Conservation (phyloP, 352 stramenopile species). For the Globisporangium abappressorium region DNA sequence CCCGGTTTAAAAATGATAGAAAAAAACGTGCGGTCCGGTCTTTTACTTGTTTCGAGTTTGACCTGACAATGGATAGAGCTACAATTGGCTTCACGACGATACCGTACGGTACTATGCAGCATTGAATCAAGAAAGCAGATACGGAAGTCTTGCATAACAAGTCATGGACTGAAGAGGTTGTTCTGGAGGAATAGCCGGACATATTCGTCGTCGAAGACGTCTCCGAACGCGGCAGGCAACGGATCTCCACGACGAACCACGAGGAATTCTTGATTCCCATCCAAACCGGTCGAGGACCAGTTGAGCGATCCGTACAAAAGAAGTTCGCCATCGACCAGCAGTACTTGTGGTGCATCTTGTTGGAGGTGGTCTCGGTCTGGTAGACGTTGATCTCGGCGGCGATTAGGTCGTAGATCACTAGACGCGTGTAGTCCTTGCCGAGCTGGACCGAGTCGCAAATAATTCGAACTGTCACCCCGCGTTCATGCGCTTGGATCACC, state of each 20-base stretch:
- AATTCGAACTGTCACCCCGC: background rate
- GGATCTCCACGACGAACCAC: background rate
- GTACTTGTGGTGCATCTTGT: background rate
- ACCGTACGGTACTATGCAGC: too few relatives aligned
- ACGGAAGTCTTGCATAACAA: too few relatives aligned
- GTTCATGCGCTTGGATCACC: background rate
- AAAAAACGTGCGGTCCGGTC: conserved; percentile 4
- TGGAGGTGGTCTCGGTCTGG: background rate
- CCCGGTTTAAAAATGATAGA: background rate
- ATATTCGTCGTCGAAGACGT: background rate
- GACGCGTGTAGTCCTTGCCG: background rate
- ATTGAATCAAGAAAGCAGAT: too few relatives aligned
- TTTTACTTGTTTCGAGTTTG: conserved; percentile 7
- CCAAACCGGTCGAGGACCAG: background rate
- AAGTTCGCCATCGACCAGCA: background rate
- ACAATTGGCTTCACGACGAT: too few relatives aligned
- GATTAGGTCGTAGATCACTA: background rate
- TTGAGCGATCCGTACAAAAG: background rate
- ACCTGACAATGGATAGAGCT: background rate
- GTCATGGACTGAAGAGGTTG: background rate
- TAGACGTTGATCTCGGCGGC: too few relatives aligned
- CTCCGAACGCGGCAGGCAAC: background rate
- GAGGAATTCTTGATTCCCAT: background rate
- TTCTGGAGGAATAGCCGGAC: too few relatives aligned
- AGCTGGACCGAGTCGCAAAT: background rate